Conservation (phyloP, 306 rosid species). For the Arachis stenosperma region DNA sequence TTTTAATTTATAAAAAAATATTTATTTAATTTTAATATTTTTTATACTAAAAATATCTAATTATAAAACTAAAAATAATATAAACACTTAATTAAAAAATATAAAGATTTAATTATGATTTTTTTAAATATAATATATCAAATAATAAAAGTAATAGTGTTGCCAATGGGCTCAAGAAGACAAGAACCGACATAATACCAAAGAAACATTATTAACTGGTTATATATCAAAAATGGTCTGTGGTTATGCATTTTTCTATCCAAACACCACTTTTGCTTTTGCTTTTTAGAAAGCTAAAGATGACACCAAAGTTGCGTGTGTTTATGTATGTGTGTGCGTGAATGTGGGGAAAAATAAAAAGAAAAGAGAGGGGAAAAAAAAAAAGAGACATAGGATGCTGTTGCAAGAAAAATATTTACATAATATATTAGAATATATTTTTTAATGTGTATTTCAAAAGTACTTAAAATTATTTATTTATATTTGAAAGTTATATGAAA, state of each 20-base stretch:
- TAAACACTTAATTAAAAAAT: too few species aligned
- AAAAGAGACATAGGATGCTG: conserved; percentile 41
- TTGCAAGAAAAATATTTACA: too few species aligned
- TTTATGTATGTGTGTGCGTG: conserved; percentile 24
- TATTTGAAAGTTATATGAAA: too few species aligned
- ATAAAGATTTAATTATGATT: too few species aligned
- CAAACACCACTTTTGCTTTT: conserved; percentile 71
- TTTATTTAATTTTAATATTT: too few species aligned
- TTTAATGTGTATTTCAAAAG: too few species aligned
- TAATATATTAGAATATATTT: too few species aligned
- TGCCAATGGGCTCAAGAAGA: conserved; percentile 39
- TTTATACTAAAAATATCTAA: too few species aligned
- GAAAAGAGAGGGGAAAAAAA: not conserved
- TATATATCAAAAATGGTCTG: conserved; percentile 52
- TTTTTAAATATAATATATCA: too few species aligned
- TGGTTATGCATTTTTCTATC: conserved; percentile 56
- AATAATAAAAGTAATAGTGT: not conserved
- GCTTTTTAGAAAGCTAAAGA: conserved; percentile 78
- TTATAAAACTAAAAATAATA: too few species aligned
- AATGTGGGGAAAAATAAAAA: conserved; percentile 19
- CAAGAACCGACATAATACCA: conserved; percentile 36
- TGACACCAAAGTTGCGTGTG: conserved; percentile 52
- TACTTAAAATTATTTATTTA: too few species aligned
- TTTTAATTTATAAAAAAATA: too few species aligned
- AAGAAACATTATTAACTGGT: conserved; percentile 27